Conservation (phyloP, 305 asterid genomes). For the Lippia alba region DNA sequence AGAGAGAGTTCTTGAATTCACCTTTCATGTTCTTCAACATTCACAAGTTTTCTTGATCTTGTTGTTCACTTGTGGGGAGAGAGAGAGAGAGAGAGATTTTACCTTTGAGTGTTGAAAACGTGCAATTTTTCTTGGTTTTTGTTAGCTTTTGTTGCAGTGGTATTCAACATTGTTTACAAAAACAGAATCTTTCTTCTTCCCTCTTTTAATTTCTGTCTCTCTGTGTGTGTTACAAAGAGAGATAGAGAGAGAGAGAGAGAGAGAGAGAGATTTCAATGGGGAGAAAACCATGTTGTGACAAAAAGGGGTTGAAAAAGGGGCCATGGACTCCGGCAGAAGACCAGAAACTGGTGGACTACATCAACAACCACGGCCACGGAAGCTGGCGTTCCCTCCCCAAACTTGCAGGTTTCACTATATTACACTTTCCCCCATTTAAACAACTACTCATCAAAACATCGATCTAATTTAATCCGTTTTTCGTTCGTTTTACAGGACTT, state of each 20-base stretch:
- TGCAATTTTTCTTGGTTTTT: neutral
- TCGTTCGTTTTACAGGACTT: slow-evolving; percentile 56
- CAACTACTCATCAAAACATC: too few species aligned
- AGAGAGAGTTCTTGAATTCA: too few species aligned
- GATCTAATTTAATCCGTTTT: too few species aligned
- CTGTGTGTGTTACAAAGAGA: too few species aligned
- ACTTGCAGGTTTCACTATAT: slow-evolving; percentile 58
- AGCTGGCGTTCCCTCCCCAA: slow-evolving; percentile 85
- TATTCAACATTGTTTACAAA: neutral
- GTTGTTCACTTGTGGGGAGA: too few species aligned
- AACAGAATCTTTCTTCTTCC: neutral
- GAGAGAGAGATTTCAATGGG: slow-evolving; percentile 50
- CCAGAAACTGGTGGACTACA: slow-evolving; percentile 62
- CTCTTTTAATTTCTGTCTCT: neutral
- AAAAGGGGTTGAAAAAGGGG: slow-evolving; percentile 82
- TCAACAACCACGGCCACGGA: slow-evolving; percentile 74
- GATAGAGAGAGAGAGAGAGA: too few species aligned
- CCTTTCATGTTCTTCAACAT: too few species aligned
- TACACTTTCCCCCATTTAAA: too few species aligned
- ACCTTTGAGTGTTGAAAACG: too few species aligned
- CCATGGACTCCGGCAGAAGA: slow-evolving; percentile 95
- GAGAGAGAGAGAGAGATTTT: too few species aligned
- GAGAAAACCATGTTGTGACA: slow-evolving; percentile 88
- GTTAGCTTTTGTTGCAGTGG: neutral
- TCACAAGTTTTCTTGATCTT: too few species aligned